A percentile compares a stretch with the other conserved stretches of the same genome.
Evolutionary conservation across 1,284 basidiomycete species (phyloP).

Genomic region (Wallemia ichthyophaga): DNA sequence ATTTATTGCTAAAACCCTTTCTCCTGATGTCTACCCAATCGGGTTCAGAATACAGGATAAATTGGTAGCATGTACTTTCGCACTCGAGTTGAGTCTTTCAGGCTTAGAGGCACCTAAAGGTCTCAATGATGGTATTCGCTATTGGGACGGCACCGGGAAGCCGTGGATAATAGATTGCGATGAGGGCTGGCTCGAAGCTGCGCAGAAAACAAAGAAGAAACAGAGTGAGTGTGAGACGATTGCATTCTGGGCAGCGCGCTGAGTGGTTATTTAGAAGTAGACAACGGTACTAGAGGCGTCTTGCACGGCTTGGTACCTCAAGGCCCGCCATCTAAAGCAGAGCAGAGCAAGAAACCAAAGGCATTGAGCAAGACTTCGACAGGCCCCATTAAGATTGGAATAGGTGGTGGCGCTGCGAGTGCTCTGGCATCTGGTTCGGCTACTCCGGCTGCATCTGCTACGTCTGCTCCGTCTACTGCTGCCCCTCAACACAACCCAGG

Average conservation of each 20-base stretch:
- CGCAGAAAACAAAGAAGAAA: background rate
- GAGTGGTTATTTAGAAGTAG: background rate
- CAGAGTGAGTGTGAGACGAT: background rate
- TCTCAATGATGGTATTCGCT: constrained; percentile 4
- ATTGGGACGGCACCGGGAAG: constrained; percentile 6
- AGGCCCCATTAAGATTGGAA: background rate
- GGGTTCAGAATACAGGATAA: constrained; percentile 37
- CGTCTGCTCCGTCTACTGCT: no score
- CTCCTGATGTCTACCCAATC: constrained; percentile 45
- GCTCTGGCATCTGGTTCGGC: no score
- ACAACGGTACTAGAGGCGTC: background rate
- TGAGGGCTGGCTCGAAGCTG: background rate
- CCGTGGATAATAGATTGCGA: constrained; percentile 2
- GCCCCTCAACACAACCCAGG: background rate
- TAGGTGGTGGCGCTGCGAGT: background rate
- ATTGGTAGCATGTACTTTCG: constrained; percentile 50
- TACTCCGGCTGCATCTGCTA: background rate
- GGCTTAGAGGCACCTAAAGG: constrained; percentile 2
- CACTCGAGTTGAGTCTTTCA: constrained; percentile 23
- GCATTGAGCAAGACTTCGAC: constrained; percentile 1
- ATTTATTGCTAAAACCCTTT: constrained; percentile 48
- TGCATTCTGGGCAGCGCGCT: background rate
- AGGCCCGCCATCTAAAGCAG: constrained; percentile 1
- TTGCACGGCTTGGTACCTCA: constrained; percentile 1
- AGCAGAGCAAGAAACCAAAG: constrained; percentile 1